Evolutionary conservation across 768 basidiomycete species (phyloP).

Genomic region (Pisolithus sp.): DNA sequence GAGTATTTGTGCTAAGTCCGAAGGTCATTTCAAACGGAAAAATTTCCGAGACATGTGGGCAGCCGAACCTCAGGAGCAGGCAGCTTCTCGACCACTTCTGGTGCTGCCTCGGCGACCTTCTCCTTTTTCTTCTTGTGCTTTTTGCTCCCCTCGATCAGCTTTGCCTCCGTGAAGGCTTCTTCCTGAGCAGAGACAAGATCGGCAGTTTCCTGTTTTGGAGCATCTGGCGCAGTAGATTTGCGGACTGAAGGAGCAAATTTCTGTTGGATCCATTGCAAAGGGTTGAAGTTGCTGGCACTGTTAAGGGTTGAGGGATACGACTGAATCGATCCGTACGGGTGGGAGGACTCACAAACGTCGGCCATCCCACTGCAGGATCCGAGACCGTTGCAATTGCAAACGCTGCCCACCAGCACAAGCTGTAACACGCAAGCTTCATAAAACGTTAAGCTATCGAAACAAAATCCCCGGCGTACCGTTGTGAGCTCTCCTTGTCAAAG

Average conservation of each 20-base stretch:
- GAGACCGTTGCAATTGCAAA: constrained; percentile 7
- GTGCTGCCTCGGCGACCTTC: constrained; percentile 1
- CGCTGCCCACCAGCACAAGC: constrained; percentile 7
- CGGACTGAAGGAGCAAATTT: constrained; percentile 46
- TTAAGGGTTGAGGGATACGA: constrained; percentile 1
- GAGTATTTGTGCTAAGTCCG: constrained; percentile 79
- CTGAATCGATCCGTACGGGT: background rate
- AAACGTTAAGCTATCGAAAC: background rate
- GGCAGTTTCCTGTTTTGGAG: constrained; percentile 30
- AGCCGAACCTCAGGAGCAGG: constrained; percentile 25
- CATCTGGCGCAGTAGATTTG: constrained; percentile 39
- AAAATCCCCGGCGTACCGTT: constrained; percentile 11
- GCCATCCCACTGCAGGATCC: constrained; percentile 24
- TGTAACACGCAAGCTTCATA: constrained; percentile 7
- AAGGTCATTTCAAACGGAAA: constrained; percentile 15
- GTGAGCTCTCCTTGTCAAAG: constrained; percentile 15
- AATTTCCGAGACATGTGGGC: background rate
- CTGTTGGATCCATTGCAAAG: constrained; percentile 59
- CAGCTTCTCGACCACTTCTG: constrained; percentile 14
- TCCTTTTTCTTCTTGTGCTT: constrained; percentile 14
- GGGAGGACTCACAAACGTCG: constrained; percentile 39
- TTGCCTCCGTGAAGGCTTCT: constrained; percentile 38
- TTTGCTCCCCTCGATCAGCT: constrained; percentile 6
- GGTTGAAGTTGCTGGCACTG: constrained; percentile 44
- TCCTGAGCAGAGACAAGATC: constrained; percentile 29